Evolutionary conservation across 495 filamentous ascomycete species (phyloP).

Genomic region (Aspergillus campestris): DNA sequence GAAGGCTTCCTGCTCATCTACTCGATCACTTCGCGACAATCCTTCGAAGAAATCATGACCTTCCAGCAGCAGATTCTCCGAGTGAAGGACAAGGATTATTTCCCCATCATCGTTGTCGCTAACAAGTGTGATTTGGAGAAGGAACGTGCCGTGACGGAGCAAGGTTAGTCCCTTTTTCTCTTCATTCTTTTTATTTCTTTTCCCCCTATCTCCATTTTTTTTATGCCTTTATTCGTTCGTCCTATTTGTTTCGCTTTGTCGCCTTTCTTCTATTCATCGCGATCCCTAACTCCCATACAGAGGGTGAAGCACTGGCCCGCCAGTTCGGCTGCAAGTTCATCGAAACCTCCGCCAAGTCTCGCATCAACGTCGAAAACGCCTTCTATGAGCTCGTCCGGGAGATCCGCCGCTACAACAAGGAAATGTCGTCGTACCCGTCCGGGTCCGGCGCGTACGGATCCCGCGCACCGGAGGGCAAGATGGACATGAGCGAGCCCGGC

Average conservation of each 20-base stretch:
- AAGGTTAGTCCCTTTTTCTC: slow-evolving; percentile 52
- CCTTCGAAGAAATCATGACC: slow-evolving; percentile 95
- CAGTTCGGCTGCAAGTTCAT: slow-evolving; percentile 96
- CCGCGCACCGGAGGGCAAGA: slow-evolving; percentile 57
- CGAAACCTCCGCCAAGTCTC: slow-evolving; percentile 96
- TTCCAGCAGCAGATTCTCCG: slow-evolving; percentile 98
- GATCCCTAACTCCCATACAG: slow-evolving; percentile 34
- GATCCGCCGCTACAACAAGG: slow-evolving; percentile 95
- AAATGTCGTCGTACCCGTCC: slow-evolving; percentile 78
- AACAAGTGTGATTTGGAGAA: slow-evolving; percentile 98
- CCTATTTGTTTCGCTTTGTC: no score
- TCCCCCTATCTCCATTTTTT: not conserved
- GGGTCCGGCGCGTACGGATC: slow-evolving; percentile 52
- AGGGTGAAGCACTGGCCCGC: slow-evolving; percentile 78
- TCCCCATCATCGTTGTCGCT: slow-evolving; percentile 98
- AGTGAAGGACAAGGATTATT: slow-evolving; percentile 98
- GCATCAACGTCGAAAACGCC: slow-evolving; percentile 95
- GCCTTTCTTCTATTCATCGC: no score
- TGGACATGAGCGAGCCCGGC: slow-evolving; percentile 68
- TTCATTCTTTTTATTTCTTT: not conserved
- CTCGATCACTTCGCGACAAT: slow-evolving; percentile 94
- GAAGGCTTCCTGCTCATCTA: slow-evolving; percentile 98
- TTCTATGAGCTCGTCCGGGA: slow-evolving; percentile 98
- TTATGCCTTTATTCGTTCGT: no score
- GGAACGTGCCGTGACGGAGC: slow-evolving; percentile 80